Percentiles rank a stretch among this genome's conserved stretches.
Conservation (phyloP, 2,329 filamentous ascomycete genomes). For the Ascomycota sp. region DNA sequence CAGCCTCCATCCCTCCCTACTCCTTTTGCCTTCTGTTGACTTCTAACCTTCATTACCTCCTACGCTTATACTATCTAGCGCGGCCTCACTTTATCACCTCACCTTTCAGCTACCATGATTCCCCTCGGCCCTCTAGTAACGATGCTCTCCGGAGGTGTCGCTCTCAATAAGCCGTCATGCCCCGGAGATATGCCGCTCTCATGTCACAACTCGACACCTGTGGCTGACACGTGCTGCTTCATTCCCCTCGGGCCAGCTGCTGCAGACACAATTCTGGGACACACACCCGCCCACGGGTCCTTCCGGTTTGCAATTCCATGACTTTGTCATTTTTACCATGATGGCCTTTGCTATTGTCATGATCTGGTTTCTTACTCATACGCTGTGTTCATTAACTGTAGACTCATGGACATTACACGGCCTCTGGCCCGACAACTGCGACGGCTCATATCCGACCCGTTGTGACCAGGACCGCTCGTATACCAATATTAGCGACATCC, state of each 20-base stretch:
- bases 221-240: constrained; percentile 51
- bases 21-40: too few species aligned
- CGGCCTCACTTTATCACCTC: too few species aligned
- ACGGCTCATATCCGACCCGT: constrained; percentile 45
- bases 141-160: constrained; percentile 4
- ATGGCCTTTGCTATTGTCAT: too few species aligned
- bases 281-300: constrained; percentile 43
- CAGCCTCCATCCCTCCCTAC: too few species aligned
- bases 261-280: constrained; percentile 66
- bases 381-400: too few species aligned
- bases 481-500: constrained; percentile 42
- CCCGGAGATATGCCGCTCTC: constrained; percentile 25
- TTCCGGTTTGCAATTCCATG: constrained; percentile 4
- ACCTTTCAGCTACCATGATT: constrained; percentile 1
- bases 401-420: constrained; percentile 61
- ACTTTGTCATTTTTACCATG: not conserved
- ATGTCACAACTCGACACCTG: constrained; percentile 40
- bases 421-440: constrained; percentile 45
- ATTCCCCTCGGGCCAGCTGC: constrained; percentile 46
- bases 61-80: too few species aligned
- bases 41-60: too few species aligned
- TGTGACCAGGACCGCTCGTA: constrained; percentile 43
- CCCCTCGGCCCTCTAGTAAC: constrained; percentile 3
- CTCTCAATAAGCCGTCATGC: constrained; percentile 5
- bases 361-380: too few species aligned